phyloP scores from a whole-genome alignment of 495 filamentous ascomycete genomes.

The Talaromyces ruber region DNA sequence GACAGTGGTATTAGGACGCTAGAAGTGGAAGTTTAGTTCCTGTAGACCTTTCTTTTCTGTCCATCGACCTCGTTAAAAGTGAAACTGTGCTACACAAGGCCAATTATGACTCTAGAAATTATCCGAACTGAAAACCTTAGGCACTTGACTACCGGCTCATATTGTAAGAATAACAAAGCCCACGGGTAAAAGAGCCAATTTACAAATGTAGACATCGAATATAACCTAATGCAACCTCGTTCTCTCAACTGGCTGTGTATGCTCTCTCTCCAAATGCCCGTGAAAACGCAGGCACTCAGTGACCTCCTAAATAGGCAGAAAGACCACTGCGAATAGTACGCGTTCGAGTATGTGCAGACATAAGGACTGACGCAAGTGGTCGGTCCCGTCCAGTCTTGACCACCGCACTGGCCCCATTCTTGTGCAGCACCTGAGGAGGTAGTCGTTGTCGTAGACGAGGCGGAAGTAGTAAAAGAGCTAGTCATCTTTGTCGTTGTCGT shows the following conservation, averaged over 20 bases:
- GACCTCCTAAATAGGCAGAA: neutral
- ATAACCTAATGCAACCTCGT: neutral
- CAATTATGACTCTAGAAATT: no score
- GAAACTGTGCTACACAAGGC: no score
- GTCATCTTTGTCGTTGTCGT: neutral
- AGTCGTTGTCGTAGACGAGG: neutral
- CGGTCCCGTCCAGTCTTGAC: constrained; percentile 36
- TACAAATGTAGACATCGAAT: neutral
- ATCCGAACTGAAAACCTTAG: no score
- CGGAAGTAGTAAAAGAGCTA: neutral
- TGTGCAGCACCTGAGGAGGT: constrained; percentile 5
- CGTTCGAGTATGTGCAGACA: constrained; percentile 35
- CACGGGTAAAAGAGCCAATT: neutral
- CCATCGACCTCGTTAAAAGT: neutral
- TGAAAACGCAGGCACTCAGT: no score
- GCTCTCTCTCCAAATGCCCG: neutral
- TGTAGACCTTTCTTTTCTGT: neutral
- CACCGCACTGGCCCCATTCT: constrained; percentile 46
- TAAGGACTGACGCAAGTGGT: constrained; percentile 34
- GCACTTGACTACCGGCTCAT: neutral
- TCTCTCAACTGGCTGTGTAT: neutral
- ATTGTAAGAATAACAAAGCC: no score
- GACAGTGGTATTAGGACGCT: neutral
- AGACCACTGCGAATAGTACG: constrained; percentile 43
- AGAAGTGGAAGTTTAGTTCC: neutral